Conservation (phyloP, 345 rosid species). For the Kandelia obovata region DNA sequence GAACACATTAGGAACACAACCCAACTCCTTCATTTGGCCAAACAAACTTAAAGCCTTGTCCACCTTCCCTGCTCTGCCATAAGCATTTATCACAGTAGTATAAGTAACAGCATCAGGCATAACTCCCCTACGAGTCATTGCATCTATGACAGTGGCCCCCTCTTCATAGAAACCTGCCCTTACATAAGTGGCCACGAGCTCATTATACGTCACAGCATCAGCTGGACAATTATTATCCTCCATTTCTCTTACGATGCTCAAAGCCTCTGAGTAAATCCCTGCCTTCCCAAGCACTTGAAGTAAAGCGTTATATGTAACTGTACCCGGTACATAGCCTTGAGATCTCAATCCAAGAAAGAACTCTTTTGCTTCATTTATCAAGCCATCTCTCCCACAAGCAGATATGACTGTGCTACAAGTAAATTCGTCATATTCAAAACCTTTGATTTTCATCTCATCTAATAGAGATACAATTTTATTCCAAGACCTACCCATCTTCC, state of each 20-base stretch:
- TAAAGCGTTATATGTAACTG: conserved; percentile 73
- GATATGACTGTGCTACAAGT: conserved; percentile 87
- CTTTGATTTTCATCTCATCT: conserved; percentile 62
- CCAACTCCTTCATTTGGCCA: conserved; percentile 58
- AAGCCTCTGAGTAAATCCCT: conserved; percentile 65
- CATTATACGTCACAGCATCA: conserved; percentile 80
- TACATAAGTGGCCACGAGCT: conserved; percentile 76
- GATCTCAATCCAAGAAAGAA: conserved; percentile 68
- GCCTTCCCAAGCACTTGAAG: conserved; percentile 81
- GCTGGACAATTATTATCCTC: conserved; percentile 65
- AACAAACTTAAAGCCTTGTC: conserved; percentile 69
- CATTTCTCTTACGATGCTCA: conserved; percentile 78
- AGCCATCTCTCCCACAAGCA: conserved; percentile 85
- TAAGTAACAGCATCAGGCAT: conserved; percentile 82
- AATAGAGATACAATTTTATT: conserved; percentile 50
- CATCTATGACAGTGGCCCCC: conserved; percentile 70
- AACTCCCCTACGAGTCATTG: conserved; percentile 57
- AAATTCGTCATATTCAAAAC: conserved; percentile 69
- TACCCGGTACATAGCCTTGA: conserved; percentile 66
- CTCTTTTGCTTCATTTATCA: conserved; percentile 65
- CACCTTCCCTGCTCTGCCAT: conserved; percentile 69
- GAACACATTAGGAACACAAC: conserved; percentile 83
- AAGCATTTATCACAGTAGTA: conserved; percentile 77
- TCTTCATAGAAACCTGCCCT: conserved; percentile 78
- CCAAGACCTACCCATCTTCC: conserved; percentile 90